phyloP scores from a whole-genome alignment of 2,329 filamentous ascomycete species.

The Sporothrix dimorphospora region DNA sequence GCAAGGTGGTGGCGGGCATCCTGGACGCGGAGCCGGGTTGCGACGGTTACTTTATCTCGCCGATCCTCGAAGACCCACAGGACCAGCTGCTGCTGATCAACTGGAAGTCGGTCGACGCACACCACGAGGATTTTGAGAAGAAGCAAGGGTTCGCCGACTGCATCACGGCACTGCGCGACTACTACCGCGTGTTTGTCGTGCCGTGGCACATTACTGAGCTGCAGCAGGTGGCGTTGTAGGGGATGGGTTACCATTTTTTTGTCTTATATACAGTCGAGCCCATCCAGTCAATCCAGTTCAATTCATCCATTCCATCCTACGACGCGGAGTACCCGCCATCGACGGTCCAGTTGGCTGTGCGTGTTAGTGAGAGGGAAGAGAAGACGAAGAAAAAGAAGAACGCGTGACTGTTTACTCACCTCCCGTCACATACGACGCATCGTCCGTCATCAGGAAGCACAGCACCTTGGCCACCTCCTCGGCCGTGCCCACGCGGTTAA shows the following conservation, averaged over 20 bases:
- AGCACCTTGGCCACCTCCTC: slow-evolving; percentile 25
- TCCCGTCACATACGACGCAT: slow-evolving; percentile 23
- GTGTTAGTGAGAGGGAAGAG: not conserved
- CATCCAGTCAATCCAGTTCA: no score
- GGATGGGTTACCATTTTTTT: not conserved
- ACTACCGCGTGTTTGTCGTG: slow-evolving; percentile 10
- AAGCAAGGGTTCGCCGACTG: slow-evolving; percentile 1
- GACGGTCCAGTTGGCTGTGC: slow-evolving; percentile 22
- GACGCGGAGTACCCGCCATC: slow-evolving; percentile 22
- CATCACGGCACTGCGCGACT: not conserved
- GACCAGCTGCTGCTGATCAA: not conserved
- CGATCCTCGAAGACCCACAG: slow-evolving; percentile 3
- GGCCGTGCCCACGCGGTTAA: slow-evolving; percentile 17
- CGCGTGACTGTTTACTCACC: not conserved
- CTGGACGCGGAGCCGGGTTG: not conserved
- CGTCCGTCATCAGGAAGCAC: slow-evolving; percentile 23
- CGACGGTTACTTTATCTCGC: slow-evolving; percentile 3
- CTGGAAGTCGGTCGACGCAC: slow-evolving; percentile 1
- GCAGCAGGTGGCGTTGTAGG: not conserved
- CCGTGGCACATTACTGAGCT: not conserved
- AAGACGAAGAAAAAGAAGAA: not conserved
- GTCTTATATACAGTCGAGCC: not conserved
- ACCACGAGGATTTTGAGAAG: slow-evolving; percentile 9
- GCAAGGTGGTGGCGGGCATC: not conserved
- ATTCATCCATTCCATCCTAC: not conserved